Conservation (phyloP, 106 monocot genomes). For the Phalaenopsis equestris region DNA sequence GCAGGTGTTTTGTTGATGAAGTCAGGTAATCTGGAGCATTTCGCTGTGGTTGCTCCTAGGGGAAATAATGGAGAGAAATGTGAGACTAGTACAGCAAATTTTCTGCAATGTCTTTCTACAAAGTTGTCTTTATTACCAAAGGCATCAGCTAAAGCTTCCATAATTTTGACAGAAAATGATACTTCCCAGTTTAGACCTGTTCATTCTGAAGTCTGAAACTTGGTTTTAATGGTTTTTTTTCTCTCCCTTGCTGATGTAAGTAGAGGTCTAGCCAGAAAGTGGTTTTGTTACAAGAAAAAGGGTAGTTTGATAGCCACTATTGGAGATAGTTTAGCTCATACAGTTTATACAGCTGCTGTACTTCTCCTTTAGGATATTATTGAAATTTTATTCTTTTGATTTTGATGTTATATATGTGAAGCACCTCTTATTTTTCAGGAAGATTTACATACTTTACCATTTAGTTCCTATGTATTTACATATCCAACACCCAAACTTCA, state of each 20-base stretch:
- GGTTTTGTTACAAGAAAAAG: neutral
- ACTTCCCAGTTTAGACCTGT: constrained; percentile 11
- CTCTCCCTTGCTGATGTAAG: neutral
- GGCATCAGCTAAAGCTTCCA: constrained; percentile 19
- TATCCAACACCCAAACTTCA: no score
- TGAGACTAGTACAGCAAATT: neutral
- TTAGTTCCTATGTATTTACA: no score
- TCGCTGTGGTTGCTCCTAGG: constrained; percentile 13
- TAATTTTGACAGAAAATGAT: constrained; percentile 24
- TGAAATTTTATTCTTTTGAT: constrained; percentile 10
- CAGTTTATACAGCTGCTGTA: constrained; percentile 3
- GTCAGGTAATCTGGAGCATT: constrained; percentile 15
- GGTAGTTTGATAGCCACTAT: neutral
- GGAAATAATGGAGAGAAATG: constrained; percentile 7
- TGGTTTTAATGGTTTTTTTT: constrained; percentile 8
- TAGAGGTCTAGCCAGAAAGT: neutral
- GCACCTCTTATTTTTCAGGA: neutral
- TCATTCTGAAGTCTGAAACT: constrained; percentile 20
- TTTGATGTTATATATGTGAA: neutral
- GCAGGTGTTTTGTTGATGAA: constrained; percentile 20
- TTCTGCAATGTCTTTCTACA: constrained; percentile 10
- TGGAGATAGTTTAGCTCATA: neutral
- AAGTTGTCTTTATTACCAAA: constrained; percentile 16
- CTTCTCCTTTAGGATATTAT: neutral
- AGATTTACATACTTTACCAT: no score